Evolutionary conservation across 139 green algal species (phyloP).

Genomic region (Chlamydomonas incerta): DNA sequence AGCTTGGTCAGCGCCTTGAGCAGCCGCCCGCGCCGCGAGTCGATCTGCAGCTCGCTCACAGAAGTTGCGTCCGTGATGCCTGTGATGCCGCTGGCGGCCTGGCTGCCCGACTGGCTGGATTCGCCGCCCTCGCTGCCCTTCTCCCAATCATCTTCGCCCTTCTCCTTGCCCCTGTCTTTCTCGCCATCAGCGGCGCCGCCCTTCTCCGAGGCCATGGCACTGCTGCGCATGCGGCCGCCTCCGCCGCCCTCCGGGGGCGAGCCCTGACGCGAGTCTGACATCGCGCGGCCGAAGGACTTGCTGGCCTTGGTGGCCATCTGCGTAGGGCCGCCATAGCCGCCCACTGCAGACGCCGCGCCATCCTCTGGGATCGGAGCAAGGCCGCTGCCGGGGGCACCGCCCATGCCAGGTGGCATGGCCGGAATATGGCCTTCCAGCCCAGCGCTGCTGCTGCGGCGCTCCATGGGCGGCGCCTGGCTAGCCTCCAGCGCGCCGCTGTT

Average conservation of each 20-base stretch:
- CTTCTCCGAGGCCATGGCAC: no score
- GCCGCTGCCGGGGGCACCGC: no score
- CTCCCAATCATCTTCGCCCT: background rate
- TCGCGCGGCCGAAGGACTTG: background rate
- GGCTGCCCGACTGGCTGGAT: constrained; percentile 3
- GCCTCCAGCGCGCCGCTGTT: background rate
- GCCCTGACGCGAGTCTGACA: background rate
- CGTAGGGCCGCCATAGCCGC: background rate
- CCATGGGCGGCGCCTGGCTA: no score
- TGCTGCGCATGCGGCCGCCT: no score
- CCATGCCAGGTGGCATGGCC: background rate
- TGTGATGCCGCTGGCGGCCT: constrained; percentile 34
- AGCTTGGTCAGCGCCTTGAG: constrained; percentile 19
- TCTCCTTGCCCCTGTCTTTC: background rate
- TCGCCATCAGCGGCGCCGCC: no score
- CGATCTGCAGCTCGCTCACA: background rate
- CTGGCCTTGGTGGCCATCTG: background rate
- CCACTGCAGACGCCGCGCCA: no score
- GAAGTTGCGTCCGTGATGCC: background rate
- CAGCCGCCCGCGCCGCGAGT: constrained; percentile 16
- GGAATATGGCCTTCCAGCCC: no score
- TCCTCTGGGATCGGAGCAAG: background rate
- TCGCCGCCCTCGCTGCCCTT: constrained; percentile 19
- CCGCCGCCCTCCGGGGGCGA: no score
- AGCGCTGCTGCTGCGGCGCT: no score